These are phyloP conservation scores for Arabidopsis arenosa DNA, from an alignment of 345 rosid species.

Conservation along the genomic window DNA sequence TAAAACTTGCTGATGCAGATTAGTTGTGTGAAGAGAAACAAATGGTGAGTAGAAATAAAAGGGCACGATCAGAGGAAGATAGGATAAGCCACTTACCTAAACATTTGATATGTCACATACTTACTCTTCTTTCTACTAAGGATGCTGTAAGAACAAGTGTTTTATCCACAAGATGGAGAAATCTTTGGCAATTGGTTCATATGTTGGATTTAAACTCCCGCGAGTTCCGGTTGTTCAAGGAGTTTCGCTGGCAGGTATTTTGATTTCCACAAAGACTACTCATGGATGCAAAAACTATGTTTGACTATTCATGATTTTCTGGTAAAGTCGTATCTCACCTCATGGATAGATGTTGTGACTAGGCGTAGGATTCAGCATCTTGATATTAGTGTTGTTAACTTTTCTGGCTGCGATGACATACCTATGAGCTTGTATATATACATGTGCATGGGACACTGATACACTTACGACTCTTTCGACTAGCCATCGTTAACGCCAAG, in stretches of 20 bases:
- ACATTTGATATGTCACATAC: neutral
- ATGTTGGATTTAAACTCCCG: neutral
- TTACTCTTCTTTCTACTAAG: neutral
- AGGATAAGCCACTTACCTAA: neutral
- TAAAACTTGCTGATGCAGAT: no score
- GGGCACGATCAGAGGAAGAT: neutral
- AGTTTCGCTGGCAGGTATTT: neutral
- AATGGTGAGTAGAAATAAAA: no score
- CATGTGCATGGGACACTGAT: neutral
- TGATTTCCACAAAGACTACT: neutral
- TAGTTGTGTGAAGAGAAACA: neutral
- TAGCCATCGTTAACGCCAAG: neutral
- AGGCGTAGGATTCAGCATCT: neutral
- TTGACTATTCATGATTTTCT: no score
- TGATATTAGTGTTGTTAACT: no score
- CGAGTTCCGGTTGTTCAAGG: neutral
- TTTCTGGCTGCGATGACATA: no score
- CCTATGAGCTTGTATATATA: neutral
- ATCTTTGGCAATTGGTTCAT: neutral
- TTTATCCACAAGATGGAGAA: conserved; percentile 1
- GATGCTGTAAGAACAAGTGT: conserved; percentile 7
- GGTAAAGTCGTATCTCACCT: neutral
- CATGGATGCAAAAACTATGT: neutral
- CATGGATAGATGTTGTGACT: conserved; percentile 1
- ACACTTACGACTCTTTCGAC: neutral